phyloP scores from a whole-genome alignment of 2,329 filamentous ascomycete species.

The Lachnellula arida region DNA sequence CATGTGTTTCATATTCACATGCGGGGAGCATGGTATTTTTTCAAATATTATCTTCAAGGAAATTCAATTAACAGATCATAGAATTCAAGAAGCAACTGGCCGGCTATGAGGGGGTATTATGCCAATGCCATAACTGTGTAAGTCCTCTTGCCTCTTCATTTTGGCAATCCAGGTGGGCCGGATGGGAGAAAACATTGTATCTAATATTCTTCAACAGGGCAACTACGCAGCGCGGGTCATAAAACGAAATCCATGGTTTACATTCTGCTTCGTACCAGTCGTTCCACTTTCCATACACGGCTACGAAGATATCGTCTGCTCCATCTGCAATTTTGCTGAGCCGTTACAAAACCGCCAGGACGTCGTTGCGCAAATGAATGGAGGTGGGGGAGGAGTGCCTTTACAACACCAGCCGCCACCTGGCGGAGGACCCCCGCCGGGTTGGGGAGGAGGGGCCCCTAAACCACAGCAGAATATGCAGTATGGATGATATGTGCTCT shows the following conservation, averaged over 20 bases:
- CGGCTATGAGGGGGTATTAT: slow-evolving; percentile 57
- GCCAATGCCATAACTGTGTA: slow-evolving; percentile 60
- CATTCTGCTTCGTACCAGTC: slow-evolving; percentile 72
- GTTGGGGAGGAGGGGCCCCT: slow-evolving; percentile 24
- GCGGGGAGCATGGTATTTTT: slow-evolving; percentile 29
- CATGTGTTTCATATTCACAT: slow-evolving; percentile 32
- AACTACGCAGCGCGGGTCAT: slow-evolving; percentile 58
- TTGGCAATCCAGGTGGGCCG: background rate
- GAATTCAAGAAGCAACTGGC: slow-evolving; percentile 34
- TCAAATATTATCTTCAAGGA: background rate
- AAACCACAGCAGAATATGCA: slow-evolving; percentile 29
- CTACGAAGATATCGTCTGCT: slow-evolving; percentile 66
- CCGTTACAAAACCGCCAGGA: slow-evolving; percentile 45
- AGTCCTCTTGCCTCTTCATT: slow-evolving; percentile 7
- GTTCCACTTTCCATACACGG: slow-evolving; percentile 65
- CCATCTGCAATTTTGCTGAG: slow-evolving; percentile 73
- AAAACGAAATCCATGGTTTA: slow-evolving; percentile 69
- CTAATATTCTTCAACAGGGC: slow-evolving; percentile 34
- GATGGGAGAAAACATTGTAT: background rate
- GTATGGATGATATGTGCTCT: slow-evolving; percentile 23
- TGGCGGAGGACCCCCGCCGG: slow-evolving; percentile 16
- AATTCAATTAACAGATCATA: slow-evolving; percentile 18
- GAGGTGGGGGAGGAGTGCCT: slow-evolving; percentile 23
- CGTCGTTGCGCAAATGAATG: slow-evolving; percentile 25
- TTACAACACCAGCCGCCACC: slow-evolving; percentile 24